These are phyloP conservation scores for Cytospora piceicola DNA, from an alignment of 2,329 filamentous ascomycete genomes.

Conservation along the genomic window DNA sequence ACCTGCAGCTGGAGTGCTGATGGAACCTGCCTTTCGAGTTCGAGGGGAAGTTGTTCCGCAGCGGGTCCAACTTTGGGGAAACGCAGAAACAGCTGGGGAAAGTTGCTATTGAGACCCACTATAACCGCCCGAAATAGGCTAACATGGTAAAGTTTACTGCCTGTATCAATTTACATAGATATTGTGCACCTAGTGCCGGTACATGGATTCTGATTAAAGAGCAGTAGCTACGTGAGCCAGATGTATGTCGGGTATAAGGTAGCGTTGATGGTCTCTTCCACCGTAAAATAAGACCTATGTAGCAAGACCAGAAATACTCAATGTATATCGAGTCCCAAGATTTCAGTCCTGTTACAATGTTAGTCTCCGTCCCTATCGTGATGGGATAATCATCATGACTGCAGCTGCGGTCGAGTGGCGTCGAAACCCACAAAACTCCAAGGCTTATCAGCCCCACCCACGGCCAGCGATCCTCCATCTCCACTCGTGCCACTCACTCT, in stretches of 20 bases:
- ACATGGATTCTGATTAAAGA: no score
- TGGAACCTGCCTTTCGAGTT: slow-evolving; percentile 20
- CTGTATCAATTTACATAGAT: no score
- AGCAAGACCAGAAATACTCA: no score
- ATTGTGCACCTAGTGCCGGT: no score
- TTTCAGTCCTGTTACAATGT: no score
- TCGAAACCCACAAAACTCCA: background rate
- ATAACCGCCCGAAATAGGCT: background rate
- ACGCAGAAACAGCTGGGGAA: background rate
- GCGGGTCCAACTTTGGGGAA: background rate
- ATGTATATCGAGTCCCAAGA: no score
- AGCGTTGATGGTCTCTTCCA: no score
- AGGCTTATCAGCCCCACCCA: background rate
- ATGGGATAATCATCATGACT: background rate
- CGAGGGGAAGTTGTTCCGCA: background rate
- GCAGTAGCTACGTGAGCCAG: no score
- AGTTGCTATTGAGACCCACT: background rate
- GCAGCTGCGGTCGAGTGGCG: background rate
- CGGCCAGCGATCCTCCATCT: background rate
- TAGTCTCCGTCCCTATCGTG: no score
- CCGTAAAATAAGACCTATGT: no score
- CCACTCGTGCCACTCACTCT: background rate
- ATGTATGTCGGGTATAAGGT: no score
- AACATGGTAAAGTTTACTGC: background rate
- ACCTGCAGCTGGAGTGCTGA: background rate